phyloP scores from a whole-genome alignment of 1,284 basidiomycete genomes.

The Apiotrichum siamense region DNA sequence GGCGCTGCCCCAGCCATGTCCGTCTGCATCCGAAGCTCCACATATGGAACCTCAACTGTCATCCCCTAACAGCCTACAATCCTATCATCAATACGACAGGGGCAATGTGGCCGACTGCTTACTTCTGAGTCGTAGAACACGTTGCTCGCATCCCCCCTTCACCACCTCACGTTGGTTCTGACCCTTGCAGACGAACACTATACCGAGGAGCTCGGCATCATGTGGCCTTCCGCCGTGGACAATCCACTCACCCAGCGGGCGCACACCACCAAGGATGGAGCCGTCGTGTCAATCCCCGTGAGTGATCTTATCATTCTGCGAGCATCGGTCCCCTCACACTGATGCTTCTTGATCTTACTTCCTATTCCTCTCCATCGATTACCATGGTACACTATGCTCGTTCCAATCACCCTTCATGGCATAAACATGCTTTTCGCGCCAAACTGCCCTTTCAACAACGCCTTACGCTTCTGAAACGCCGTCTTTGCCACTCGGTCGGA shows the following conservation, averaged over 20 bases:
- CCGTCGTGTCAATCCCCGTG: neutral
- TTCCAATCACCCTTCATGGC: no score
- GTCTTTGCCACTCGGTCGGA: neutral
- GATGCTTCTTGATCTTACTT: no score
- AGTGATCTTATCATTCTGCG: neutral
- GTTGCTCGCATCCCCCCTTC: neutral
- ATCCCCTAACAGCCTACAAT: no score
- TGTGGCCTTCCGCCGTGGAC: constrained; percentile 18
- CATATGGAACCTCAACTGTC: no score
- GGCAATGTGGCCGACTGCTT: no score
- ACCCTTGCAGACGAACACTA: constrained; percentile 9
- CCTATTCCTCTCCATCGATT: no score
- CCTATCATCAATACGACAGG: no score
- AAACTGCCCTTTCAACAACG: no score
- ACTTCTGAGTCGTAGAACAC: neutral
- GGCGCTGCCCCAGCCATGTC: neutral
- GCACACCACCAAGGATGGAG: neutral
- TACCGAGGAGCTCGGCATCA: constrained; percentile 11
- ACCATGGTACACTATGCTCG: no score
- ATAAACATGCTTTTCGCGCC: no score
- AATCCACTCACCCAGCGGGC: constrained; percentile 7
- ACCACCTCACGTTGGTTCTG: neutral
- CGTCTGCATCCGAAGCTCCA: no score
- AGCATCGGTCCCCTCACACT: neutral
- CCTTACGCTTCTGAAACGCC: neutral